Evolutionary conservation across 2,329 filamentous ascomycete genomes (phyloP), one percentile per base, ranked within the genome.

Genomic region (Myriosclerotinia duriaeana): DNA sequence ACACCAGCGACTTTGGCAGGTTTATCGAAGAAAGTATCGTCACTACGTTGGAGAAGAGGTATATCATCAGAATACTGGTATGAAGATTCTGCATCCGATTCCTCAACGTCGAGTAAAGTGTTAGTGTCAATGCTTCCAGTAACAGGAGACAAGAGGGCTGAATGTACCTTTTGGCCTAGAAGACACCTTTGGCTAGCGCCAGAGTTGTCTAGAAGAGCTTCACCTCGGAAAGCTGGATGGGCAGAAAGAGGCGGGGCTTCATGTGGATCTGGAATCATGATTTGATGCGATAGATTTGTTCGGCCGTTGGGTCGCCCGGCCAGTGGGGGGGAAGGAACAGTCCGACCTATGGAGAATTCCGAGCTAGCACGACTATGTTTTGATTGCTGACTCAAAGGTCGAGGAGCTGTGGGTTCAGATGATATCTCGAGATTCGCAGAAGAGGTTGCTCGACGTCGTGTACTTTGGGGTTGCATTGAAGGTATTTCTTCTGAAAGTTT

Each of bases 361-460:
- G 89, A 91, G 78, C 87, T 91, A 65, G 89, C 86, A 71, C 89
- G 86, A 74, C 84, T 88, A 77, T 90, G 87, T 74, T 84, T 90
- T 79, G 82, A 88, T 74, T 86, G 82, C 69, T 87, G 82, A 72
- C 84, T 87, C 53, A 84, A 76, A 58, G 87, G 84, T 71, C 85
- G 81, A 65, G 80, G 78, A 65, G 79, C 80, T 65, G 78, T 76
- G 66, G 78, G 74, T 70, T 87, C 84, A 54, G 81, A 75, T 66
- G 80, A 82, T 46, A 83, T 79, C 73, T 89, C 85, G 36, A 89
- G 79, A 73, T 88, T 86, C 54, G 84, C 83, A 48, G 85, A 84
- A 48, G 87, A 89, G 69, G 85, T 84, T 62, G 87, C 85, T 71
- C 86, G 82, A 71, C 84, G 81, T 72, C 85, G 81, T 66, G 79